Conservation (phyloP, 257 asterid genomes). For the Solanum tarijense region DNA sequence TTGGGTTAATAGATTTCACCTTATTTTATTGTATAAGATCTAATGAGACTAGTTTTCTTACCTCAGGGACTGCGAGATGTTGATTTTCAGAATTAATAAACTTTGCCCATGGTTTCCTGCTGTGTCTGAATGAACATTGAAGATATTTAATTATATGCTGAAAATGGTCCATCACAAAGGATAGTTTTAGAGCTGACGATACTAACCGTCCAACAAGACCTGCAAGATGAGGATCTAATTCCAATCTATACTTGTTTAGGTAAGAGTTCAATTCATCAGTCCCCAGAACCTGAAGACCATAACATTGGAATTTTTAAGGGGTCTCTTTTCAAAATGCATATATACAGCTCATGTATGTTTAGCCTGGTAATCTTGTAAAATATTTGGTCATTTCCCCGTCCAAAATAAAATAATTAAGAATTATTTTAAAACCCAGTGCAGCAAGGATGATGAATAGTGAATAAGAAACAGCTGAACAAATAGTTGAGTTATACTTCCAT, state of each 20-base stretch:
- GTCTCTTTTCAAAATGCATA: neutral
- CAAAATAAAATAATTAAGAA: neutral
- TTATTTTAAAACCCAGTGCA: neutral
- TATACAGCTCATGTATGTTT: neutral
- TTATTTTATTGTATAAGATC: neutral
- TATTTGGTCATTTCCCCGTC: neutral
- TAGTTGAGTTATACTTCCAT: neutral
- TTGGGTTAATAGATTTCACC: neutral
- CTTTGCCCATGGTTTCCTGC: constrained; percentile 25
- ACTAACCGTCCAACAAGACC: constrained; percentile 79
- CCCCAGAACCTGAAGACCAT: constrained; percentile 51
- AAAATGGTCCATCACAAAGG: neutral
- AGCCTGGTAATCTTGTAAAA: neutral
- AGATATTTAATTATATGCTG: neutral
- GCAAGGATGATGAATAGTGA: neutral
- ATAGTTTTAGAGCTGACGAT: neutral
- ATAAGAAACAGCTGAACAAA: neutral
- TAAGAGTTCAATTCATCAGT: constrained; percentile 63
- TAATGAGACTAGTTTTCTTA: constrained; percentile 13
- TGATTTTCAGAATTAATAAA: constrained; percentile 33
- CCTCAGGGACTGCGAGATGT: constrained; percentile 71
- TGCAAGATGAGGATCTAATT: constrained; percentile 57
- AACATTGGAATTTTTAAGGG: neutral
- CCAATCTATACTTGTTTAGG: constrained; percentile 54
- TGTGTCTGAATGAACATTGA: constrained; percentile 16